Conservation (phyloP, 805 yeast genomes). For the Cyberlindnera meyerae region DNA sequence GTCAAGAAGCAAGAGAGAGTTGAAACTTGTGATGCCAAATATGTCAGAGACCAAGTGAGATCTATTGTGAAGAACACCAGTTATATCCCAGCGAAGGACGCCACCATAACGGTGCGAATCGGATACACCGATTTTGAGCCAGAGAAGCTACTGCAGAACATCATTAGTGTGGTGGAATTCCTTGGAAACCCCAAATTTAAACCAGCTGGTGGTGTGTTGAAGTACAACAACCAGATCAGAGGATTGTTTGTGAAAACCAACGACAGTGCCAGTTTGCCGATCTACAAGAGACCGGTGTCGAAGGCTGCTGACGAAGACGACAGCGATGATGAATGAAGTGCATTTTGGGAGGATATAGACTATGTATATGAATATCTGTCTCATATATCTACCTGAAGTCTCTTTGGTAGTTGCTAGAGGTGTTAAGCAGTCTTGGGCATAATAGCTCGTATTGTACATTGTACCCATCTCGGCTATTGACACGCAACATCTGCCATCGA, state of each 20-base stretch:
- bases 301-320: background rate
- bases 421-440: no score
- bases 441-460: no score
- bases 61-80: constrained; percentile 60
- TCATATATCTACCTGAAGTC: no score
- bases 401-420: no score
- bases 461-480: no score
- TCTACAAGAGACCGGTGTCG: constrained; percentile 27
- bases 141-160: constrained; percentile 44
- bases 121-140: constrained; percentile 49
- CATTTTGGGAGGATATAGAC: no score
- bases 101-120: constrained; percentile 52
- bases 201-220: constrained; percentile 55
- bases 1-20: constrained; percentile 38
- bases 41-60: constrained; percentile 58
- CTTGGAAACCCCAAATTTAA: constrained; percentile 39
- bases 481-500: no score
- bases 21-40: constrained; percentile 61
- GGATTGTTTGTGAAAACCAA: constrained; percentile 59
- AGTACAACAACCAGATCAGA: constrained; percentile 40
- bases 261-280: constrained; percentile 63
- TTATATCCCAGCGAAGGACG: constrained; percentile 59
- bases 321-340: constrained; percentile 5
- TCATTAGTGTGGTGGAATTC: constrained; percentile 45
- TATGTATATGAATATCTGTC: no score